Evolutionary conservation across 2,329 filamentous ascomycete species (phyloP), one percentile per base, ranked within the genome.

Genomic region (Fusarium sp.): DNA sequence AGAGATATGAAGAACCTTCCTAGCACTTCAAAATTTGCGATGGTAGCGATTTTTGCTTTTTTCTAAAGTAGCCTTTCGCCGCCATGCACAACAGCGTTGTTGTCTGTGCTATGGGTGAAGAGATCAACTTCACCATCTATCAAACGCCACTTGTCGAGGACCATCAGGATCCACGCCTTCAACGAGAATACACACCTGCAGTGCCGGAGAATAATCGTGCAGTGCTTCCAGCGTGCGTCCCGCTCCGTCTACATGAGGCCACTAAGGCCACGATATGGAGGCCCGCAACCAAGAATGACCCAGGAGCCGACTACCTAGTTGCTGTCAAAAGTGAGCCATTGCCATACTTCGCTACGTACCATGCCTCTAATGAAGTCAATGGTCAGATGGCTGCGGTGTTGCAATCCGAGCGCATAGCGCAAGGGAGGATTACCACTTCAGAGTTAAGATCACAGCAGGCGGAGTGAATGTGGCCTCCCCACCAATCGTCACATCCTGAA

Each of bases 291-390:
- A 22, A 45, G 2, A 45, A 45, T 1, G 13, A 2, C 13, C 20
- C 1, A 22, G 20, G 20, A 7, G 2, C 20, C 4, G 41, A 45
- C 20, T 45, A 22, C 4, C 20, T 45, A 0, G 41, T 22, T 22
- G 41, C 41, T 2, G 20, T 45, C 41, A 45, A 9, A 45, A 45
- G 41, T 45, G 14, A 45, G 20, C 2, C 2, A 1, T 5, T 13
- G 13, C 11, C 13, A 45, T 45, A 45, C 0, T 45, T 45, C 0
- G 14, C 14, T 2, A 22, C 4, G 13, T 22, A 8, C 4, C 0
- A 16, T 9, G 6, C 22, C 2, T 22, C 4, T 45, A 45, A 45
- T 22, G 4, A 45, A 0, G 0, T 0, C 7, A 6, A 16, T 1
- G 13, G 6, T 14, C 1, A 45, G 41, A 45, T 45, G 41, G 41